These are phyloP conservation scores for Warburgia ugandensis DNA, from an alignment of 164 flowering plant species.

Conservation along the genomic window DNA sequence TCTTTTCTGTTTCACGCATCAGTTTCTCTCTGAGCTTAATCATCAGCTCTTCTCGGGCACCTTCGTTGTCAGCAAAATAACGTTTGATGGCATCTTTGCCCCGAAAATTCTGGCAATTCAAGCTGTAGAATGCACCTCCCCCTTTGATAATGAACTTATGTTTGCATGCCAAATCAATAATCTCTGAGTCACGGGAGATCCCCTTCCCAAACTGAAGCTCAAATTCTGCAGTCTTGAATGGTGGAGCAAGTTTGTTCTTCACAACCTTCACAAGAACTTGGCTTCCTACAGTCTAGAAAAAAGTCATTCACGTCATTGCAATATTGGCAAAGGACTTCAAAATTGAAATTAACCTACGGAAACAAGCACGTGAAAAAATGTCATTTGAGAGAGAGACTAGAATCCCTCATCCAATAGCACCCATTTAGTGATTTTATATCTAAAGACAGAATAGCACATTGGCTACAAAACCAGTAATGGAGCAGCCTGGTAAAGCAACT, in stretches of 20 bases:
- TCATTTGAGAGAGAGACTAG: too few relatives aligned
- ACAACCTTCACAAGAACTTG: slow-evolving; percentile 80
- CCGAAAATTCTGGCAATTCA: slow-evolving; percentile 36
- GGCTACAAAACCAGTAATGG: too few relatives aligned
- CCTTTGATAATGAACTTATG: slow-evolving; percentile 48
- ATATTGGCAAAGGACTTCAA: too few relatives aligned
- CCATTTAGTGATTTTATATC: too few relatives aligned
- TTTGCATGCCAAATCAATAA: slow-evolving; percentile 59
- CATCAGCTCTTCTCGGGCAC: slow-evolving; percentile 42
- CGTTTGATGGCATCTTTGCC: slow-evolving; percentile 65
- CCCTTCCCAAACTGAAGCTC: slow-evolving; percentile 97
- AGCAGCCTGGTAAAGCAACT: too few relatives aligned
- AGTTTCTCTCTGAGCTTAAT: slow-evolving; percentile 58
- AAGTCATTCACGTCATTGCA: not conserved
- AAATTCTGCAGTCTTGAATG: slow-evolving; percentile 69
- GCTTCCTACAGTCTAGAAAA: slow-evolving; percentile 54
- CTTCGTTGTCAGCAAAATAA: slow-evolving; percentile 36
- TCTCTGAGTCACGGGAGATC: slow-evolving; percentile 57
- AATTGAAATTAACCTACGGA: too few relatives aligned
- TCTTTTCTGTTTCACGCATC: slow-evolving; percentile 19
- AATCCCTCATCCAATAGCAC: too few relatives aligned
- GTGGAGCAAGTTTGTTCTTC: slow-evolving; percentile 94
- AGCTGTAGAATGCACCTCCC: slow-evolving; percentile 31
- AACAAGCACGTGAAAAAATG: too few relatives aligned
- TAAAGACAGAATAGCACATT: too few relatives aligned